Conservation (phyloP, 1,284 basidiomycete genomes). For the Cutaneotrichosporon daszewskae region DNA sequence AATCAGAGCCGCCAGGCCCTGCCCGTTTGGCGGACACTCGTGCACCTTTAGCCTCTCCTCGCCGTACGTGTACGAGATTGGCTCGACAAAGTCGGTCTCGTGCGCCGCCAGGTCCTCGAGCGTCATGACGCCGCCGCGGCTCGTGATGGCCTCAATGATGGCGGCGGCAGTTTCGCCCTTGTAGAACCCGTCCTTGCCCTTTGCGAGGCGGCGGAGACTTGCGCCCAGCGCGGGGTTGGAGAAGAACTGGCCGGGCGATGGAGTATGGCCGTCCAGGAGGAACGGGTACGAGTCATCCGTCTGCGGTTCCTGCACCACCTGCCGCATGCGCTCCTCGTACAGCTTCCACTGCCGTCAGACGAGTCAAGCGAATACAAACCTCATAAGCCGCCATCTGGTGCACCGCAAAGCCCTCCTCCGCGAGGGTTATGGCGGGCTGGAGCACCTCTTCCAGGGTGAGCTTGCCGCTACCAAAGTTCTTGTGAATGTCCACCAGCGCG, state of each 20-base stretch:
- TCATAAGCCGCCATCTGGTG: constrained; percentile 53
- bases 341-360: too few species aligned
- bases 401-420: constrained; percentile 61
- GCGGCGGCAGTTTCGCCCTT: constrained; percentile 69
- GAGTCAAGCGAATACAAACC: too few species aligned
- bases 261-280: constrained; percentile 20
- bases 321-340: constrained; percentile 5
- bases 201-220: constrained; percentile 69
- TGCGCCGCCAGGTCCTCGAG: constrained; percentile 82
- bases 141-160: constrained; percentile 72
- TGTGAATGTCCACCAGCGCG: constrained; percentile 81
- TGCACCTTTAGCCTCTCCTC: constrained; percentile 52
- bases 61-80: constrained; percentile 74
- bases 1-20: constrained; percentile 86
- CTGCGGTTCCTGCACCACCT: constrained; percentile 5
- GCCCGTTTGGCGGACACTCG: constrained; percentile 86
- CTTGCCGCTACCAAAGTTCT: constrained; percentile 70
- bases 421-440: constrained; percentile 70
- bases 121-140: constrained; percentile 80
- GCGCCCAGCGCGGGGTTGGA: constrained; percentile 65
- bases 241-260: constrained; percentile 21
- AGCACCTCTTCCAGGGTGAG: constrained; percentile 67
- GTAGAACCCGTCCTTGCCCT: constrained; percentile 89
- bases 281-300: constrained; percentile 15
- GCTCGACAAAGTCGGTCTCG: constrained; percentile 67